phyloP scores from a whole-genome alignment of 371 early-diverging fungal genomes.

The Basidiobolus meristosporus region DNA sequence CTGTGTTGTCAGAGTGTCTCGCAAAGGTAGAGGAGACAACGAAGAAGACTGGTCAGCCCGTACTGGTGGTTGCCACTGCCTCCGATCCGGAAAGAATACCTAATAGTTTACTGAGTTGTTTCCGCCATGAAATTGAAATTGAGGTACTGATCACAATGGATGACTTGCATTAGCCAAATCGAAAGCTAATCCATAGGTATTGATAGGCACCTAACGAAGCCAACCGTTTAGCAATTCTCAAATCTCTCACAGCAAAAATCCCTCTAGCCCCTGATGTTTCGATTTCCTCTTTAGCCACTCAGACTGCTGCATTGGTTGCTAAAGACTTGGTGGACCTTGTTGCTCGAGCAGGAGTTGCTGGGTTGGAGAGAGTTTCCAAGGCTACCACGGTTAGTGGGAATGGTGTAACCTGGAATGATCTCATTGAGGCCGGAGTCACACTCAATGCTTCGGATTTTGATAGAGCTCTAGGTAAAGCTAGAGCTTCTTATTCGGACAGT shows the following conservation, averaged over 20 bases:
- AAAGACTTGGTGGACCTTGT: conserved; percentile 66
- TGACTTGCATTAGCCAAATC: background rate
- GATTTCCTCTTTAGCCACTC: conserved; percentile 48
- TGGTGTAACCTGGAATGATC: conserved; percentile 1
- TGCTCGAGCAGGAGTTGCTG: conserved; percentile 40
- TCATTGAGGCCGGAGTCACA: conserved; percentile 37
- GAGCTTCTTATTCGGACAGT: conserved; percentile 70
- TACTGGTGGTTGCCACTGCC: conserved; percentile 61
- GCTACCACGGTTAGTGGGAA: conserved; percentile 5
- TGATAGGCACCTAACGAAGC: conserved; percentile 49
- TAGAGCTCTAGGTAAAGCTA: conserved; percentile 53
- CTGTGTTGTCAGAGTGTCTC: conserved; percentile 44
- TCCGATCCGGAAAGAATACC: conserved; percentile 56
- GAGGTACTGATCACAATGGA: conserved; percentile 12
- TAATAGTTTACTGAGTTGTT: conserved; percentile 41
- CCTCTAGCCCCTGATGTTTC: conserved; percentile 60
- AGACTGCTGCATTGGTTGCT: conserved; percentile 80
- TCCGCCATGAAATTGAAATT: conserved; percentile 51
- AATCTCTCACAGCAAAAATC: conserved; percentile 19
- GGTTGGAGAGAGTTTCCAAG: conserved; percentile 40
- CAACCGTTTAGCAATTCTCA: conserved; percentile 35
- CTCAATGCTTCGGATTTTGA: conserved; percentile 63
- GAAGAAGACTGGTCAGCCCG: conserved; percentile 35
- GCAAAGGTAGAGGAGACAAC: conserved; percentile 25
- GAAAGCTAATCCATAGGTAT: background rate